Evolutionary conservation across 73 alveolate species (phyloP).

Genomic region (Paraurostyla sp.): DNA sequence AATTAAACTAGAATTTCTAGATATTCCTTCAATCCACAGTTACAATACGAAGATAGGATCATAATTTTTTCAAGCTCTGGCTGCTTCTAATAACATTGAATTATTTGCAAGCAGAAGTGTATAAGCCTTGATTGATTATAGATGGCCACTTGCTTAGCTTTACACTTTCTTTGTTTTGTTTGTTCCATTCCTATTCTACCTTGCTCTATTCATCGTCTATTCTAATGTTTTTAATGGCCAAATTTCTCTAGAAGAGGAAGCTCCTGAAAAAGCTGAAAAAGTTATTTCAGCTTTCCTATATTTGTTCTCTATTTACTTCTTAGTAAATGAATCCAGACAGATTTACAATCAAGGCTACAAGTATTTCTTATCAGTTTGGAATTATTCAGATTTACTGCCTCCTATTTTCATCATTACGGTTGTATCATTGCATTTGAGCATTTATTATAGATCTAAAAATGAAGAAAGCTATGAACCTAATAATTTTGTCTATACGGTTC

Average conservation of each 20-base stretch:
- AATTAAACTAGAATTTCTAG: slow-evolving; percentile 39
- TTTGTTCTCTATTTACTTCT: slow-evolving; percentile 15
- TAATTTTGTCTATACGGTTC: slow-evolving; percentile 35
- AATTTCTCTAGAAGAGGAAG: not conserved
- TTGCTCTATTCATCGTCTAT: not conserved
- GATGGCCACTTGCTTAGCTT: slow-evolving; percentile 48
- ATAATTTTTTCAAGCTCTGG: slow-evolving; percentile 34
- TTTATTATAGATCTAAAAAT: not conserved
- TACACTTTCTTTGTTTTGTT: slow-evolving; percentile 33
- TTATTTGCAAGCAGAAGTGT: slow-evolving; percentile 13
- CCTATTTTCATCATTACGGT: slow-evolving; percentile 37
- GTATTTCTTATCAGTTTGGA: slow-evolving; percentile 22
- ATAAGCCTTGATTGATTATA: slow-evolving; percentile 40
- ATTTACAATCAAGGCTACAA: not conserved
- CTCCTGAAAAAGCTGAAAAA: not conserved
- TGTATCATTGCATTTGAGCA: not conserved
- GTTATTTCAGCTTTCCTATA: not conserved
- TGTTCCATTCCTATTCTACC: slow-evolving; percentile 58
- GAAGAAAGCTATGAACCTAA: not conserved
- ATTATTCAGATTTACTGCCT: slow-evolving; percentile 33
- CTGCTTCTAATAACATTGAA: slow-evolving; percentile 13
- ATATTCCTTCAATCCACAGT: slow-evolving; percentile 27
- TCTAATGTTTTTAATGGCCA: slow-evolving; percentile 42
- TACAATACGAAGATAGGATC: not conserved
- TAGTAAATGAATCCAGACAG: slow-evolving; percentile 19